phyloP scores from a whole-genome alignment of 495 filamentous ascomycete species.

The Hyaloscypha hepaticicola region DNA sequence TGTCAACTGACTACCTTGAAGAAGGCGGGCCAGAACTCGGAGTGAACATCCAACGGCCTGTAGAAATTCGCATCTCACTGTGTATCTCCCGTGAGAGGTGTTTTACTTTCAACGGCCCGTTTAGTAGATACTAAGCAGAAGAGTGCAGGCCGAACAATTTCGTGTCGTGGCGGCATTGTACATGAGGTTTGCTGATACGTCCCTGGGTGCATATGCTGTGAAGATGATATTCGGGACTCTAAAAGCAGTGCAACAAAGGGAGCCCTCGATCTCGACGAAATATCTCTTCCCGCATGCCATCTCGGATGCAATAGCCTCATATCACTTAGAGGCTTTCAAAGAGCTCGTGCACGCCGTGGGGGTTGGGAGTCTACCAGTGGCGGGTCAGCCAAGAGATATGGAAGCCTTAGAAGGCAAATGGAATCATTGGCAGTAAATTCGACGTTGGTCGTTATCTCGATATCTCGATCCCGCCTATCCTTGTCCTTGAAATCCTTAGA shows the following conservation, averaged over 20 bases:
- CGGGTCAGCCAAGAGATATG: not conserved
- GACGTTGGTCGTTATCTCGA: not conserved
- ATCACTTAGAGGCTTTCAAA: not conserved
- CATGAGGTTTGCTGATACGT: not conserved
- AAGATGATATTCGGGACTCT: not conserved
- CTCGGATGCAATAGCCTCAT: not conserved
- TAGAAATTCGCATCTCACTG: not conserved
- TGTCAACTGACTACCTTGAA: not conserved
- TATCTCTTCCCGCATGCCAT: not conserved
- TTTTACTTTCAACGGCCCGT: not conserved
- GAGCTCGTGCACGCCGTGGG: not conserved
- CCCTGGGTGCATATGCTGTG: not conserved
- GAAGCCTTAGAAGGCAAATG: not conserved
- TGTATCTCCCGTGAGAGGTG: not conserved
- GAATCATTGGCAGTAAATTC: not conserved
- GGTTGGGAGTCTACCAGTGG: not conserved
- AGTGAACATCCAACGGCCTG: not conserved
- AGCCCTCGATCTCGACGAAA: not conserved
- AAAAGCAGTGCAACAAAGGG: not conserved
- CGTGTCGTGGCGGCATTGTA: not conserved
- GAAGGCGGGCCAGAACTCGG: not conserved
- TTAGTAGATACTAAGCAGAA: not conserved
- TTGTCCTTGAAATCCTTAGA: not conserved
- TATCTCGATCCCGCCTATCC: not conserved
- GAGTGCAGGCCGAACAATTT: not conserved